A percentile compares a stretch with the other conserved stretches of the same genome.
Conservation (phyloP, 2,329 filamentous ascomycete species). For the Scytalidium lignicola region DNA sequence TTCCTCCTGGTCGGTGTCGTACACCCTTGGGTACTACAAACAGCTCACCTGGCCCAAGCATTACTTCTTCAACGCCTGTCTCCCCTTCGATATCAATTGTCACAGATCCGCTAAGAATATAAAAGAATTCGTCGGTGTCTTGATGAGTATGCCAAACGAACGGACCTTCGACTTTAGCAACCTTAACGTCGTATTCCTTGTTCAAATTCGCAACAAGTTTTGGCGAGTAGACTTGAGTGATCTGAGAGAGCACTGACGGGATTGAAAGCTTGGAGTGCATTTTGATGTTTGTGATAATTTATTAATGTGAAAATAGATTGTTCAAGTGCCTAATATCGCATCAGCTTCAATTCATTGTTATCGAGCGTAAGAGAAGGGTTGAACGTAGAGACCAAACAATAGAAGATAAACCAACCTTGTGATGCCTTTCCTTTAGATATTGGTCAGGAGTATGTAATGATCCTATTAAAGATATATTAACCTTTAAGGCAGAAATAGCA, state of each 20-base stretch:
- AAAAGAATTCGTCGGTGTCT: constrained; percentile 37
- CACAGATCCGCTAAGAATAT: constrained; percentile 31
- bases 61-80: constrained; percentile 17
- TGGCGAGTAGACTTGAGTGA: constrained; percentile 27
- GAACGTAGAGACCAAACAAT: too few relatives aligned
- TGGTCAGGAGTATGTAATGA: too few relatives aligned
- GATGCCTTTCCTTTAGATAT: too few relatives aligned
- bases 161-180: constrained; percentile 33
- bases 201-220: constrained; percentile 30
- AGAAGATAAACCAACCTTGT: too few relatives aligned
- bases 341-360: too few relatives aligned
- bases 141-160: constrained; percentile 38
- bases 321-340: too few relatives aligned
- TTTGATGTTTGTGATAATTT: neutral
- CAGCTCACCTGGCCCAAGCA: constrained; percentile 29
- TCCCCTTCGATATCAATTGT: constrained; percentile 28
- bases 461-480: too few relatives aligned
- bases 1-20: constrained; percentile 31
- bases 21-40: constrained; percentile 33
- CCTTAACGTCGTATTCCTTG: constrained; percentile 33
- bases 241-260: constrained; percentile 22
- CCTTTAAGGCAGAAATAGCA: too few relatives aligned
- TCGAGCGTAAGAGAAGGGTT: too few relatives aligned
- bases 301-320: too few relatives aligned
- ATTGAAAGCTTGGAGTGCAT: constrained; percentile 15